Evolutionary conservation across 1,284 basidiomycete genomes (phyloP), one percentile per base, ranked within the genome.

Genomic region (Schizophyllum commune): DNA sequence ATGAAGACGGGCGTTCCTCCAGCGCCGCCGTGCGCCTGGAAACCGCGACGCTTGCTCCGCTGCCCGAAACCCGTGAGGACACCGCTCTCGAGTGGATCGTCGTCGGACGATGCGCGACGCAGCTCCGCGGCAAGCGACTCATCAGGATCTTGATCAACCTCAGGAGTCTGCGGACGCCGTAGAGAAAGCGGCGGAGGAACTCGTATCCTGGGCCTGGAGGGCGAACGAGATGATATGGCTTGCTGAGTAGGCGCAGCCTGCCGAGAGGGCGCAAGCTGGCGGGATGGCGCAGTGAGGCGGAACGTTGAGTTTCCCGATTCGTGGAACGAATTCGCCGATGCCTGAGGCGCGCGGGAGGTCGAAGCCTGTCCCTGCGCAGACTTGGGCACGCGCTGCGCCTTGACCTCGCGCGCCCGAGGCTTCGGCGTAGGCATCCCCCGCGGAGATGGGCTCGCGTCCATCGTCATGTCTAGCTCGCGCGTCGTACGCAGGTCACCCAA

Each of bases 1-100:
- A 89, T 84, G 61, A 84, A 82, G 8, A 91, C 83, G 6, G 88
- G 84, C 1, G 67, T 61, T 2, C 89, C 88, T 27, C 84, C 88
- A 7, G 79, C 87, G 1, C 89, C 89, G 17, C 89, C 89, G 67
- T 83, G 83, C 9, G 87, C 85, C n/a, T 90, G 72, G 63, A 88
- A 91, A 1, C 86, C 86, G 13, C 70, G 73, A 27, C 72, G 75
- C 65, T 78, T 82, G 61, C 77, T 82, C 66, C 77, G 77, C 54
- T 74, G 81, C 11, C 86, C 87, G 2, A 80, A 75, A 13, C 80
- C 85, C 13, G 39, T 47, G 39, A 83, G 77, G 5, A 83, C 73
- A 22, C 77, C 80, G 59, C 74, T 77, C 17, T 83, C 81, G 27
- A 73, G 32, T 4, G 69, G 73, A 15, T 70, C 69, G 5, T 64